Base-by-base conservation (phyloP, 805 yeast species). In the Tetrapisispora fleetii region DNA sequence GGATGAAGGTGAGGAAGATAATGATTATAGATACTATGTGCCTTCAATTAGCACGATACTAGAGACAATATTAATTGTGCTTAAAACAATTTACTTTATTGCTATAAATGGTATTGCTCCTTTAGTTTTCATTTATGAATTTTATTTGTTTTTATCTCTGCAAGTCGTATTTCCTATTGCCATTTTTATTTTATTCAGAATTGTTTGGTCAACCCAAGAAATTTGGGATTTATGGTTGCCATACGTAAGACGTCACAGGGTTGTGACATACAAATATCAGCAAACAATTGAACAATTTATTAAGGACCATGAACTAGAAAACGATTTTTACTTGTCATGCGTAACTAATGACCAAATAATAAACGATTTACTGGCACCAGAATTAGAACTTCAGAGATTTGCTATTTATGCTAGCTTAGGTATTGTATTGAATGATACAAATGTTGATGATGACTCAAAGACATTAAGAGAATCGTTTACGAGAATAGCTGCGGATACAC, bases 161-260 rank as follows among this genome's bases (percentile, higher is more conserved):
- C 39, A 35, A 19, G 22, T 46, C 2, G 36, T 40, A 2, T 35
- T 46, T 22, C 41, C 48, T 9, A 30, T 45, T 28, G 42, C 28
- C 8, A 19, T 30, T 21, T 40, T 22, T 28, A 30, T 45, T 4
- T 9, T 46, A 2, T 46, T 33, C 13, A 53, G 58, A 36, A 52
- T 59, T 2, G 18, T 59, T 9, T 52, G 60, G 55, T 51, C 54
- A 16, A 57, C 58, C 1, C 45, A 52, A 7, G 66, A 60, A 17
- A 54, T 64, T 9, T 53, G 56, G 54, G 58, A 53, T 21, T 47
- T 57, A 41, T 63, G 67, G 67, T 47, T 51, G n/a, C 60, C 55
- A 13, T 58, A 47, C 43, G 14, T 40, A 13, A 40, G 45, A 36
- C 36, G 48, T 4, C 37, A 46, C 21, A 46, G 48, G 40, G 37